Base-by-base conservation (phyloP, 345 rosid genomes). In the Crucihimalaya himalaica region DNA sequence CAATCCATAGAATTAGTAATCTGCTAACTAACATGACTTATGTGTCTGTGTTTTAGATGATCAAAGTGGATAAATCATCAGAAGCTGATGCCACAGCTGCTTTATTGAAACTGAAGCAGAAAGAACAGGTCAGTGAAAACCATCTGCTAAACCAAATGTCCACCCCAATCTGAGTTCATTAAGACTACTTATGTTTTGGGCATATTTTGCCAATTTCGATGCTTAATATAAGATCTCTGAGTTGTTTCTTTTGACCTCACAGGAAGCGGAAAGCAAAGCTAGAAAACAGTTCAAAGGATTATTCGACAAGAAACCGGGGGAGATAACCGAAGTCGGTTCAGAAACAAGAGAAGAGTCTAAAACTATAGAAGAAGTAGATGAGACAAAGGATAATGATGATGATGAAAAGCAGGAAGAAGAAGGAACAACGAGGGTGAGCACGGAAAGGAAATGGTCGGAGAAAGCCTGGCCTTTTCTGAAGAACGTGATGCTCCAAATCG, bases 261-360 rank as follows among this genome's bases (percentile, higher is more conserved):
- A 96, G 99, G 91, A 89, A 81, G 82, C 85, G 8, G 90, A 90
- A 69, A 86, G 67, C 68, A 90, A 80, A 75, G 98, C 88, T 35
- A 81, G 90, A 37, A 90, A 87, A 77, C 97, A 92, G 80, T 96
- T 96, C 63, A 88, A 92, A 79, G 98, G 99, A 34, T 81, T 96
- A 45, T 92, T 96, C 43, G 96, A 96, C 86, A 92, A 92, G 86
- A 96, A 84, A 76, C 99, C 98, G 0, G 97, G 99, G 64, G 97
- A 92, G 78, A 90, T 96, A 67, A 65, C 96, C 3, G 86, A 87
- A 21, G 85, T 46, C 0, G 68, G 68, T 15, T 64, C 73, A 51
- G 79, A 79, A 25, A 66, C 27, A 45, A 70, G 45, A 70, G 68
- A 70, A 23, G 79, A 75, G 63, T 8, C 79, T 2, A 66, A 65